A percentile compares a stretch with the other conserved stretches of the same genome.
Conservation (phyloP, 2,329 filamentous ascomycete genomes). For the Penicillium sp. region DNA sequence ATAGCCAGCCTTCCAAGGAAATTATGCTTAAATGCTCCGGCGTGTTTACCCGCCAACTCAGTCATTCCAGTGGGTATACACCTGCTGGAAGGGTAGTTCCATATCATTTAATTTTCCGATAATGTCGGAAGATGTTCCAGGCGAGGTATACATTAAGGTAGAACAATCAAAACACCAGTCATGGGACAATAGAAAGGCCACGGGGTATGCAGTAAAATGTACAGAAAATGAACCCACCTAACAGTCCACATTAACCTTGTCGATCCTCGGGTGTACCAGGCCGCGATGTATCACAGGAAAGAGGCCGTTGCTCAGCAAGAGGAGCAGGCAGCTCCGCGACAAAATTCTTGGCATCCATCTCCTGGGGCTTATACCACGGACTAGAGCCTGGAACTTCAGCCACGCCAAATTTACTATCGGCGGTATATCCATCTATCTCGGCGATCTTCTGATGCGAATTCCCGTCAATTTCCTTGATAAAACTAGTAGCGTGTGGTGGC, state of each 20-base stretch:
- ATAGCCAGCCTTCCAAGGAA: too few species aligned
- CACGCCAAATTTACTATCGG: not conserved
- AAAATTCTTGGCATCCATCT: slow-evolving; percentile 5
- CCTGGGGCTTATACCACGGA: not conserved
- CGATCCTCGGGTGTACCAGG: not conserved
- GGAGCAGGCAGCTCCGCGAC: slow-evolving; percentile 8
- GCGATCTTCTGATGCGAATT: slow-evolving; percentile 1
- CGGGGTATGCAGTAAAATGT: not conserved
- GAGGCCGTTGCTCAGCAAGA: not conserved
- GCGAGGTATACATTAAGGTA: too few species aligned
- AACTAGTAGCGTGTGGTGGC: not conserved
- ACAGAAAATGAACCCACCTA: not conserved
- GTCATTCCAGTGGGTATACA: too few species aligned
- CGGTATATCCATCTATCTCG: slow-evolving; percentile 5
- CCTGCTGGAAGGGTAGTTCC: too few species aligned
- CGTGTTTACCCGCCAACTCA: too few species aligned
- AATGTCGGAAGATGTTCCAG: too few species aligned
- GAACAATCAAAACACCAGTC: too few species aligned
- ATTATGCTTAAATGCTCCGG: too few species aligned
- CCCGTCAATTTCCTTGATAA: slow-evolving; percentile 1
- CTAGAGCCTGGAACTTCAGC: not conserved
- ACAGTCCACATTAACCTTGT: not conserved
- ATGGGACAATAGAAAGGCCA: too few species aligned
- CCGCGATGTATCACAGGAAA: not conserved
- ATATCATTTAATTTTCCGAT: too few species aligned